phyloP scores from a whole-genome alignment of 163 green algal genomes.

The Volvox carteri region DNA sequence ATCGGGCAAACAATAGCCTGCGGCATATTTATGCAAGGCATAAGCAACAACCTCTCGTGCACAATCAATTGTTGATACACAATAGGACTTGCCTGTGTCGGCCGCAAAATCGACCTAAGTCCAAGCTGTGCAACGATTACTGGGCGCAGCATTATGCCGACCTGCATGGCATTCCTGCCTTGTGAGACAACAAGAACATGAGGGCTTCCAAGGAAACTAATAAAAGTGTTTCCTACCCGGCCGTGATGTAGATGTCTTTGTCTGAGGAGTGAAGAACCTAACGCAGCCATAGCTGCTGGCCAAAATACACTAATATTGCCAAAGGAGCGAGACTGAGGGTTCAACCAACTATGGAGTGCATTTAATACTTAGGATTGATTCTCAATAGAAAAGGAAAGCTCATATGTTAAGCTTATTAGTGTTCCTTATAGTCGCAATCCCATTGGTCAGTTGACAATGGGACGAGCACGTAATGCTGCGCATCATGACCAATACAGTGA shows the following conservation, averaged over 20 bases:
- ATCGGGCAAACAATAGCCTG: not conserved
- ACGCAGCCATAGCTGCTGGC: conserved; percentile 5
- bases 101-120: not conserved
- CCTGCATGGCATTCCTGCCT: not conserved
- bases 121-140: not conserved
- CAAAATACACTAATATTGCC: not conserved
- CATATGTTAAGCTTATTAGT: not conserved
- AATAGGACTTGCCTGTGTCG: conserved; percentile 17
- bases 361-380: no score
- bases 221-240: not conserved
- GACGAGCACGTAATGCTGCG: conserved; percentile 6
- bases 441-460: not conserved
- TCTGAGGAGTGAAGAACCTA: conserved; percentile 1
- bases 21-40: no score
- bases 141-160: not conserved
- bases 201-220: not conserved
- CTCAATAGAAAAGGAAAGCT: no score
- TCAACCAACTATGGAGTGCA: not conserved
- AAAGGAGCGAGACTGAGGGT: not conserved
- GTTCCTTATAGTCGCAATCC: not conserved
- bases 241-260: not conserved
- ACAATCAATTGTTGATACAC: not conserved
- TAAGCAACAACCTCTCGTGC: no score
- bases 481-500: no score
- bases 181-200: not conserved